Evolutionary conservation across 1,284 basidiomycete species (phyloP), one percentile per base, ranked within the genome.

Genomic region (Rhodofomes roseus): DNA sequence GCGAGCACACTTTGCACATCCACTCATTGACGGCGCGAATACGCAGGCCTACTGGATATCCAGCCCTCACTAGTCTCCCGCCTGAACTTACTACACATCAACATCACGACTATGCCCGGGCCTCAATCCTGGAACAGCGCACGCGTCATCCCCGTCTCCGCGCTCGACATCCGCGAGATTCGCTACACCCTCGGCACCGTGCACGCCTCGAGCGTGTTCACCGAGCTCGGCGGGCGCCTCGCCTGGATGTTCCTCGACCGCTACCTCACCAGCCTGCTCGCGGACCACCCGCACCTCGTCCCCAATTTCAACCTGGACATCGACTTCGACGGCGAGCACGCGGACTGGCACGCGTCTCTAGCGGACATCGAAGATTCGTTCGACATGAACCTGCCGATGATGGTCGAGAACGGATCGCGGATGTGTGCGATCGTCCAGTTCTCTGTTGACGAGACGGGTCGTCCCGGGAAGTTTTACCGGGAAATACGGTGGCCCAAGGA

Each of bases 231-330:
- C 31, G 50, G 9, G 50, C n/a, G 31, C 18, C 34, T 52, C 20
- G 50, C 31, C n/a, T 52, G 50, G 50, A 52, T 37, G 50, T 52
- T 23, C 34, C 50, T 52, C n/a, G 50, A 52, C 29, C 14, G 50
- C 14, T 52, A 36, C 50, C 50, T 52, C 31, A 22, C 31, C 1
- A 25, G 46, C 46, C 34, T 37, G 6, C n/a, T 52, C n/a, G 31
- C 29, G 29, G 34, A 20, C 9, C 50, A 52, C n/a, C 50, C 50
- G 4, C 31, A 31, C n/a, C 31, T 37, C n/a, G 8, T 52, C 18
- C 6, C 34, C 4, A 14, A 12, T n/a, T 52, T 52, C 50, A 18
- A 36, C n/a, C 18, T 52, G n/a, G 12, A 5, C 31, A 23, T 52
- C 31, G 50, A 52, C 31, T 52, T 52, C 20, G 50, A 34, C 31